phyloP scores from a whole-genome alignment of 83 land plant genomes.

The Diphasiastrum complanatum region DNA sequence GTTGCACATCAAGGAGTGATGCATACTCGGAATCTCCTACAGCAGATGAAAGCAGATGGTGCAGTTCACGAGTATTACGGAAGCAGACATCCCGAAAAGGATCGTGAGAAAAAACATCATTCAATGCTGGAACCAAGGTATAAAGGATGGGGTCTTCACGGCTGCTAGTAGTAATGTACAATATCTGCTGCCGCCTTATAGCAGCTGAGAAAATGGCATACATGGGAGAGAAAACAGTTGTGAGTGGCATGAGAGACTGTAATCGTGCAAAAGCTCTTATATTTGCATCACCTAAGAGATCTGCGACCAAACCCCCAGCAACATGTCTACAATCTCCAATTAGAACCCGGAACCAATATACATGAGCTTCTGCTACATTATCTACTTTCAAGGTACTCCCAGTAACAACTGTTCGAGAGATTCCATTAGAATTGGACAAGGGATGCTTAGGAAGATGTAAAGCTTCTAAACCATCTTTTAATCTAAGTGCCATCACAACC shows the following conservation, averaged over 20 bases:
- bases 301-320: conserved; percentile 73
- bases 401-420: conserved; percentile 47
- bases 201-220: conserved; percentile 72
- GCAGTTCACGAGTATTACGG: conserved; percentile 60
- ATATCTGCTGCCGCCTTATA: conserved; percentile 51
- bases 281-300: conserved; percentile 72
- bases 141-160: conserved; percentile 63
- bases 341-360: conserved; percentile 84
- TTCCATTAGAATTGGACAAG: conserved; percentile 60
- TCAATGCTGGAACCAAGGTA: conserved; percentile 40
- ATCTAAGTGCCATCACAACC: conserved; percentile 54
- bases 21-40: conserved; percentile 67
- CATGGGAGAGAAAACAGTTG: conserved; percentile 63
- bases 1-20: conserved; percentile 59
- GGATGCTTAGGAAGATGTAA: conserved; percentile 47
- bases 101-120: conserved; percentile 57
- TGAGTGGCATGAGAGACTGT: conserved; percentile 68
- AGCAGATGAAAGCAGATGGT: conserved; percentile 53
- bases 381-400: conserved; percentile 43
- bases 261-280: conserved; percentile 61
- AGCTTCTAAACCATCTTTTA: conserved; percentile 74
- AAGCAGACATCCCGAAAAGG: conserved; percentile 84
- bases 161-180: conserved; percentile 24
- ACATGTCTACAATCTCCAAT: conserved; percentile 72
- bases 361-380: conserved; percentile 45